Conservation (phyloP, 2,329 filamentous ascomycete species). For the Macroventuria anomochaeta region DNA sequence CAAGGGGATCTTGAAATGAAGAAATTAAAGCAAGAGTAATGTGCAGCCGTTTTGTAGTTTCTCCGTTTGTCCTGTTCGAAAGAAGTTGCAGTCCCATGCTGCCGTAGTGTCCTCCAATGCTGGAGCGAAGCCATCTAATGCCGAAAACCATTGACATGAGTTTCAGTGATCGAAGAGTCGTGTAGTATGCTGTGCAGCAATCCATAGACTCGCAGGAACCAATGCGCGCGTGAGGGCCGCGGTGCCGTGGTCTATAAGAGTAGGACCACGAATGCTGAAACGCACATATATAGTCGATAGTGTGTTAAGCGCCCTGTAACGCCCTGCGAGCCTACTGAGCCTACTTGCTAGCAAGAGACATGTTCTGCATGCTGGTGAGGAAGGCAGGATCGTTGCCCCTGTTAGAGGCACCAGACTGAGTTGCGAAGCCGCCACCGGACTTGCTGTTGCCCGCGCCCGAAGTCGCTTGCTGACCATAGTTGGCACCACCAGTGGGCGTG, state of each 20-base stretch:
- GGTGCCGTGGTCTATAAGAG: constrained; percentile 9
- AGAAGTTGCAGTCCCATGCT: not conserved
- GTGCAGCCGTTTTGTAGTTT: constrained; percentile 4
- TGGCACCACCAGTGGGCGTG: constrained; percentile 23
- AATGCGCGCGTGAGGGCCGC: not conserved
- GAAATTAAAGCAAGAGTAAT: not conserved
- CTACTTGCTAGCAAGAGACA: constrained; percentile 33
- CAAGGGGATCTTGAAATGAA: not conserved
- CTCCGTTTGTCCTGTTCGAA: not conserved
- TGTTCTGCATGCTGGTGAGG: constrained; percentile 33
- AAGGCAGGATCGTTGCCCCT: constrained; percentile 23
- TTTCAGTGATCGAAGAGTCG: not conserved
- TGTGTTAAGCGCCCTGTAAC: not conserved
- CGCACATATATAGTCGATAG: not conserved
- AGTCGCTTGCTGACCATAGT: constrained; percentile 25
- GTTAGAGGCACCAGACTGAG: constrained; percentile 11
- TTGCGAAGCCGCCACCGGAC: not conserved
- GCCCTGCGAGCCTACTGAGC: not conserved
- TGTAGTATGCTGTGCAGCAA: not conserved
- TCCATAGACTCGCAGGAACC: not conserved
- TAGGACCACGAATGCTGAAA: not conserved
- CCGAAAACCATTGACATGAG: not conserved
- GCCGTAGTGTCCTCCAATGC: not conserved
- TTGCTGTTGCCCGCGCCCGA: constrained; percentile 10
- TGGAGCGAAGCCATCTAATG: not conserved